A percentile compares a stretch with the other conserved stretches of the same genome.
phyloP scores from a whole-genome alignment of 176 grass and related monocot genomes.

The Poa annua region DNA sequence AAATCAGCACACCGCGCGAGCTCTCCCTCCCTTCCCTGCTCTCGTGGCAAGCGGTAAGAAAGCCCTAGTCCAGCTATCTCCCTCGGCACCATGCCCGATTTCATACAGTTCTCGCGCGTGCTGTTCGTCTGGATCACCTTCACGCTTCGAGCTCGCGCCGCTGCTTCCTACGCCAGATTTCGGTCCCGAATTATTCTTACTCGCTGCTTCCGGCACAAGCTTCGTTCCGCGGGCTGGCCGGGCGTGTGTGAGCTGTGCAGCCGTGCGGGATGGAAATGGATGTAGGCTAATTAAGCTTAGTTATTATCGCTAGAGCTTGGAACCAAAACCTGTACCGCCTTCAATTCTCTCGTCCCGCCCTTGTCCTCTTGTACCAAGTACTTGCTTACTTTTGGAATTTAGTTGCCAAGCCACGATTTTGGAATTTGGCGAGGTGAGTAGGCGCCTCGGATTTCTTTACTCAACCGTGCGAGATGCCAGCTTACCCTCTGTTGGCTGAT shows the following conservation, averaged over 20 bases:
- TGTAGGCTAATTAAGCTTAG: background rate
- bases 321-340: background rate
- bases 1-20: background rate
- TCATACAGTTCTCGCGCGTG: background rate
- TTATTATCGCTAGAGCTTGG: constrained; percentile 13
- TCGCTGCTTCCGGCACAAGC: background rate
- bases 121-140: background rate
- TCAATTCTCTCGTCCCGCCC: background rate
- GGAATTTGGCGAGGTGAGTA: constrained; percentile 7
- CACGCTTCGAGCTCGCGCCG: background rate
- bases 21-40: background rate
- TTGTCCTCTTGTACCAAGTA: constrained; percentile 22
- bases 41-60: constrained; percentile 34
- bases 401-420: background rate
- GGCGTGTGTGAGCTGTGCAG: background rate
- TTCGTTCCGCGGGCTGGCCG: background rate
- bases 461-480: background rate
- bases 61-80: constrained; percentile 8
- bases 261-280: background rate
- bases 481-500: constrained; percentile 8
- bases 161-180: too few species aligned
- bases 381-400: constrained; percentile 17
- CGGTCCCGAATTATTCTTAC: background rate
- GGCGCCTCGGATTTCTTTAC: constrained; percentile 20
- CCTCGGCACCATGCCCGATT: background rate